phyloP scores from a whole-genome alignment of 495 filamentous ascomycete species.

The Penicillium daleae region DNA sequence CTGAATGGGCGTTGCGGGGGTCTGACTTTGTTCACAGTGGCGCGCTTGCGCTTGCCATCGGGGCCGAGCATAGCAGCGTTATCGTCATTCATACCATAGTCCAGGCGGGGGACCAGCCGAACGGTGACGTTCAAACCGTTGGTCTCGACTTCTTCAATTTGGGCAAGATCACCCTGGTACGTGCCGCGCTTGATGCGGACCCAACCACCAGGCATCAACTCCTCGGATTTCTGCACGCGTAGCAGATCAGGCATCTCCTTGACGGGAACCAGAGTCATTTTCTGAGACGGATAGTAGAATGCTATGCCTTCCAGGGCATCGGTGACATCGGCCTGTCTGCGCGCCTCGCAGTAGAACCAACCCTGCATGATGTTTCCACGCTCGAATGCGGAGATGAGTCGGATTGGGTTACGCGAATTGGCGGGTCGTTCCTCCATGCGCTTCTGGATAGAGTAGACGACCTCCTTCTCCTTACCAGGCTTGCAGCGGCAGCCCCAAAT shows the following conservation, averaged over 20 bases:
- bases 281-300: slow-evolving; percentile 82
- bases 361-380: slow-evolving; percentile 86
- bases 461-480: slow-evolving; percentile 90
- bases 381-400: slow-evolving; percentile 88
- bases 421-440: slow-evolving; percentile 75
- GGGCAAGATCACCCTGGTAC: slow-evolving; percentile 87
- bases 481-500: slow-evolving; percentile 96
- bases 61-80: slow-evolving; percentile 52
- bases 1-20: slow-evolving; percentile 93
- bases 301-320: slow-evolving; percentile 78
- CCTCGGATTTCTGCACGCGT: slow-evolving; percentile 82
- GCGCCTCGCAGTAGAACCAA: slow-evolving; percentile 93
- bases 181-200: slow-evolving; percentile 85
- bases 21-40: slow-evolving; percentile 56
- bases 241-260: slow-evolving; percentile 97
- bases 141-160: slow-evolving; percentile 89
- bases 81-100: slow-evolving; percentile 90
- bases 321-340: slow-evolving; percentile 81
- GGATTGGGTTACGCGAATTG: slow-evolving; percentile 72
- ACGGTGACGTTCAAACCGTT: slow-evolving; percentile 89
- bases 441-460: slow-evolving; percentile 82
- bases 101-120: slow-evolving; percentile 83
- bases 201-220: slow-evolving; percentile 86
- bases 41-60: slow-evolving; percentile 77
- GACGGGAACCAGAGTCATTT: slow-evolving; percentile 86